Base-by-base conservation (phyloP, 2,329 filamentous ascomycete species). In the Colletotrichum sp. region DNA sequence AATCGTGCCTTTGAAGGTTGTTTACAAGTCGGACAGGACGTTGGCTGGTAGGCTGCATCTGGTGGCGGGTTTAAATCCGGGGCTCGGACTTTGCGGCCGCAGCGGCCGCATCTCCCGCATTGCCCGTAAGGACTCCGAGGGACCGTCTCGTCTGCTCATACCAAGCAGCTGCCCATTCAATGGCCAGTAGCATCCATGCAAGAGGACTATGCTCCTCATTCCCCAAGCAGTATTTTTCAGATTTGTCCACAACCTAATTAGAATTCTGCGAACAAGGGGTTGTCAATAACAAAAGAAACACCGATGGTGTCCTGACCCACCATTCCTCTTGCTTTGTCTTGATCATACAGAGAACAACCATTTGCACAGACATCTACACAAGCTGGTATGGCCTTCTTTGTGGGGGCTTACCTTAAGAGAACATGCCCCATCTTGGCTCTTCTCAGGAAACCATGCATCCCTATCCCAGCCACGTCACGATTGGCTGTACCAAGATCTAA, bases 151-250 rank as follows among this genome's bases (percentile, higher is more conserved):
- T 21, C 43, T 21, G 6, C 43, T n/a, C n/a, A n/a, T 48, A 4
- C n/a, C 4, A 21, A 21, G 12, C 10, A 4, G 9, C 0, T 21
- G n/a, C 10, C 43, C 10, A 21, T 4, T 21, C 0, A 0, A 48
- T 21, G 18, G 10, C 43, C 43, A 3, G 10, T 48, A 48, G 5
- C 10, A 21, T 24, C 24, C 24, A 24, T 48, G 5, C 10, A 21
- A 48, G 43, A 48, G 13, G 5, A 13, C 43, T 4, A 48, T 13
- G 10, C 18, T 21, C n/a, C 3, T 21, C n/a, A 21, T 13, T 48
- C 2, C 10, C 0, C 5, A n/a, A 2, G 2, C 2, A n/a, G 0
- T 9, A 12, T 10, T 4, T 9, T 13, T 48, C 5, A 21, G 3
- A 48, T 13, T 13, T 43, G 5, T 3, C 38, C 1, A n/a, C n/a